Base-by-base conservation (phyloP, 1,284 basidiomycete genomes). In the Tilletia caries region DNA sequence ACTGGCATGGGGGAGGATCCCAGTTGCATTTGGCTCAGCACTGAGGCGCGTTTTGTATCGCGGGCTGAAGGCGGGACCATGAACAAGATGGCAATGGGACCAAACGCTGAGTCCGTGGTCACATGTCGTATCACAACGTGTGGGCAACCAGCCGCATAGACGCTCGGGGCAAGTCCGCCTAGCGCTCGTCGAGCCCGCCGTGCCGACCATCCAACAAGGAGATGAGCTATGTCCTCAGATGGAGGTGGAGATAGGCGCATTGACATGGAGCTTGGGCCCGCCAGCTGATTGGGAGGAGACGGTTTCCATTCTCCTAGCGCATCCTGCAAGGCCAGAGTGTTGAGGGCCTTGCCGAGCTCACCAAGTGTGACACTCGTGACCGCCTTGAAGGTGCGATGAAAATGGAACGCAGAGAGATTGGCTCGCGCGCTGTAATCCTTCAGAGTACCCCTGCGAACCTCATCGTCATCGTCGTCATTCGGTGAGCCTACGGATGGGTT, bases 341-440 rank as follows among this genome's bases (percentile, higher is more conserved):
- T 68, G 43, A 65, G 67, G 0, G 67, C 70, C 43, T 72, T 68
- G 37, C 65, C 54, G 33, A 64, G 69, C 25, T 72, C 70, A 43
- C 70, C 70, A 5, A 66, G 68, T 0, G 70, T 72, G 32, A 72
- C 33, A 13, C 65, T 65, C 46, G 65, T 68, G 37, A 72, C 68
- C 10, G 66, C 67, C 50, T 70, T 69, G 27, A 72, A 66, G 2
- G 68, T 67, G 15, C 71, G 71, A 46, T 72, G 71, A 54, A 72
- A 72, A 48, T 72, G 71, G 67, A 72, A 72, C 2, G 71, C 54
- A n/a, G 65, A 67, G 20, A 72, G 66, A 5, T 69, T 65, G 12
- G 67, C 67, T 33, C 54, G 48, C 13, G 68, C 67, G 46, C 66
- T 66, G 46, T 72, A 72, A 23, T 72, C 65, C 65, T 72, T 72